These are phyloP conservation scores for Colletotrichum sp. DNA, from an alignment of 2,329 filamentous ascomycete species.

Conservation along the genomic window DNA sequence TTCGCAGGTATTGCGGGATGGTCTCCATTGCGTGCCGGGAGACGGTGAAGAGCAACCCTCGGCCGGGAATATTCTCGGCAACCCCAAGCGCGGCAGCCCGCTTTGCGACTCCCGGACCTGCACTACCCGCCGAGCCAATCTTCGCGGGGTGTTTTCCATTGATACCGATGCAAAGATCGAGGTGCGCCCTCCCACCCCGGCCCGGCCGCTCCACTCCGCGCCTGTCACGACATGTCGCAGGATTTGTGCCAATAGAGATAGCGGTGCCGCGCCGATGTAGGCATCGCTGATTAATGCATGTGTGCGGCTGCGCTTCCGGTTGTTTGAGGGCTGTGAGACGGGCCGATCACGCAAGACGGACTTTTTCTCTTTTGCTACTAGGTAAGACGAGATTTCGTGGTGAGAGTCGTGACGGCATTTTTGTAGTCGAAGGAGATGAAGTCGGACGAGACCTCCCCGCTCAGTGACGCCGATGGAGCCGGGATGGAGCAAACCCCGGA, in stretches of 20 bases:
- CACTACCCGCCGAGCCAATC: background rate
- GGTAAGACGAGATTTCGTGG: background rate
- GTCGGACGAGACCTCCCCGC: background rate
- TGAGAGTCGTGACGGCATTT: rapidly evolving
- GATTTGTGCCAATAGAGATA: slow-evolving; percentile 10
- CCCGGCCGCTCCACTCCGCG: background rate
- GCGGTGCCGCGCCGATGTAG: background rate
- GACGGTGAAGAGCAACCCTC: background rate
- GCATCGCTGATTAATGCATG: background rate
- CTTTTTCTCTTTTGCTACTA: too few relatives aligned
- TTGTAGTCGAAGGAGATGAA: background rate
- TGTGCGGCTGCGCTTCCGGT: background rate
- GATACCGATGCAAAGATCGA: background rate
- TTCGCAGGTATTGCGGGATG: background rate
- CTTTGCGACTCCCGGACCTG: background rate
- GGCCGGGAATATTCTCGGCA: background rate
- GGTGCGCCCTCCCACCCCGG: background rate
- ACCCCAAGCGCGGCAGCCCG: background rate
- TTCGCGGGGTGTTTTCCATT: background rate
- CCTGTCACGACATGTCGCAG: slow-evolving; percentile 15
- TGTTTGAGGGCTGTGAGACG: background rate
- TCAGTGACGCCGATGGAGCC: background rate
- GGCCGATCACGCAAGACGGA: background rate
- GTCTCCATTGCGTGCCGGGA: background rate
- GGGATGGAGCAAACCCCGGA: background rate